phyloP scores from a whole-genome alignment of 352 stramenopile genomes.

The Globisporangium polare region DNA sequence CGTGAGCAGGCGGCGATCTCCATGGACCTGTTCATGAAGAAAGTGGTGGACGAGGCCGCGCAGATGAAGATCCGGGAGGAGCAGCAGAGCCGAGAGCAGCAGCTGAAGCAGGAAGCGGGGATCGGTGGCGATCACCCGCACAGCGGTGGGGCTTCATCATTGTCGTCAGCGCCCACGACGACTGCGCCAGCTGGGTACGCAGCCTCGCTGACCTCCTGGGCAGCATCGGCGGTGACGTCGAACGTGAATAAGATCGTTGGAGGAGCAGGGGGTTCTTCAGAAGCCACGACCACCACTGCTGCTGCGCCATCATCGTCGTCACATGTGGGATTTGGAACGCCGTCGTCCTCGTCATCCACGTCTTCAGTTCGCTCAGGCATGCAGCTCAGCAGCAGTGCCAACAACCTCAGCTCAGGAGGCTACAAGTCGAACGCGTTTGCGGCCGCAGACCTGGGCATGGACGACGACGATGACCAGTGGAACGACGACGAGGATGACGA shows the following conservation, averaged over 20 bases:
- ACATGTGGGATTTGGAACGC: slow-evolving; percentile 1
- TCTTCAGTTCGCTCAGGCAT: slow-evolving; percentile 21
- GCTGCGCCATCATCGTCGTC: slow-evolving; percentile 1
- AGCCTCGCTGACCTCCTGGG: slow-evolving; percentile 71
- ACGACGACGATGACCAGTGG: slow-evolving; percentile 50
- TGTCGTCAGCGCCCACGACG: slow-evolving; percentile 23
- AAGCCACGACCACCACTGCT: background rate
- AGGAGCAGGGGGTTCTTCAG: slow-evolving; percentile 18
- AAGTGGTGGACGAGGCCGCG: slow-evolving; percentile 65
- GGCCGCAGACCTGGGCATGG: slow-evolving; percentile 39
- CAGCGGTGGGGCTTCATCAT: slow-evolving; percentile 5
- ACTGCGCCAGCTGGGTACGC: slow-evolving; percentile 39
- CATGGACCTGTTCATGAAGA: slow-evolving; percentile 82
- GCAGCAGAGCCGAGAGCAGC: slow-evolving; percentile 50
- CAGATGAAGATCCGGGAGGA: slow-evolving; percentile 81
- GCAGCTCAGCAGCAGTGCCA: slow-evolving; percentile 13
- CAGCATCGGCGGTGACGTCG: slow-evolving; percentile 56
- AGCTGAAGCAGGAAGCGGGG: slow-evolving; percentile 46
- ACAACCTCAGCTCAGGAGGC: background rate
- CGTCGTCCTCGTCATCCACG: slow-evolving; percentile 23
- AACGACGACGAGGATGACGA: slow-evolving; percentile 57
- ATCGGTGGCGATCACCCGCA: slow-evolving; percentile 8
- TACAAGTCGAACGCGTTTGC: slow-evolving; percentile 34
- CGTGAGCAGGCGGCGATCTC: slow-evolving; percentile 69
- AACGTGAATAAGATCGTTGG: slow-evolving; percentile 70